phyloP scores from a whole-genome alignment of 2,329 filamentous ascomycete species.

The Colletotrichum melonis region DNA sequence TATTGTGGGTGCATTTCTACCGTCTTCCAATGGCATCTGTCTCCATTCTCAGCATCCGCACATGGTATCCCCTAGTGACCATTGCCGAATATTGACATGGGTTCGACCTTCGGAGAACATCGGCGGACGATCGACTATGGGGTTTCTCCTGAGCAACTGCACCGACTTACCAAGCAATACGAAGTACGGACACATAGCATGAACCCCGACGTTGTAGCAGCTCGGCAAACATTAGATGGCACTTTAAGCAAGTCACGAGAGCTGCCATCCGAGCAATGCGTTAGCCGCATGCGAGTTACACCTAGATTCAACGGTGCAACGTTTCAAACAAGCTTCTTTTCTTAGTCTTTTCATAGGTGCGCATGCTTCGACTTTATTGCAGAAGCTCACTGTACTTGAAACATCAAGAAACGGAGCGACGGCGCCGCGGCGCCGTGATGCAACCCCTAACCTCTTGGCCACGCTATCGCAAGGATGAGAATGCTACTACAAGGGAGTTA shows the following conservation, averaged over 20 bases:
- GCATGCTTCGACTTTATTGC: not conserved
- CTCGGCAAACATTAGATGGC: not conserved
- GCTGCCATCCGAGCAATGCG: not conserved
- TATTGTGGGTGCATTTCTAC: slow-evolving; percentile 44
- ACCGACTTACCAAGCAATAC: not conserved
- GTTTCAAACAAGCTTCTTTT: not conserved
- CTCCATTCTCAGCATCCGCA: slow-evolving; percentile 34
- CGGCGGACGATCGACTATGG: not conserved
- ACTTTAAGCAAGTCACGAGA: not conserved
- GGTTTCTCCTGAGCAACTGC: not conserved
- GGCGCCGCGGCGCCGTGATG: not conserved
- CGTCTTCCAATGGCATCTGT: slow-evolving; percentile 50
- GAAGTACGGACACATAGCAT: not conserved
- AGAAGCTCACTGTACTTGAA: slow-evolving; percentile 12
- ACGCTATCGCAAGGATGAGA: not conserved
- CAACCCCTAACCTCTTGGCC: not conserved
- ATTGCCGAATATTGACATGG: slow-evolving; percentile 7
- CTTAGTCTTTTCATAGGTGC: not conserved
- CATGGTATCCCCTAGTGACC: slow-evolving; percentile 26
- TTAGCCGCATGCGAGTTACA: not conserved
- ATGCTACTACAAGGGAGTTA: not conserved
- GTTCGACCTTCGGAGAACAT: not conserved
- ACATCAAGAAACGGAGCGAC: not conserved
- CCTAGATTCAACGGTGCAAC: not conserved
- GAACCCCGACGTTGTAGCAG: not conserved